A percentile compares a stretch with the other conserved stretches of the same genome.
Evolutionary conservation across 257 asterid species (phyloP).

Genomic region (Plantago ovata): DNA sequence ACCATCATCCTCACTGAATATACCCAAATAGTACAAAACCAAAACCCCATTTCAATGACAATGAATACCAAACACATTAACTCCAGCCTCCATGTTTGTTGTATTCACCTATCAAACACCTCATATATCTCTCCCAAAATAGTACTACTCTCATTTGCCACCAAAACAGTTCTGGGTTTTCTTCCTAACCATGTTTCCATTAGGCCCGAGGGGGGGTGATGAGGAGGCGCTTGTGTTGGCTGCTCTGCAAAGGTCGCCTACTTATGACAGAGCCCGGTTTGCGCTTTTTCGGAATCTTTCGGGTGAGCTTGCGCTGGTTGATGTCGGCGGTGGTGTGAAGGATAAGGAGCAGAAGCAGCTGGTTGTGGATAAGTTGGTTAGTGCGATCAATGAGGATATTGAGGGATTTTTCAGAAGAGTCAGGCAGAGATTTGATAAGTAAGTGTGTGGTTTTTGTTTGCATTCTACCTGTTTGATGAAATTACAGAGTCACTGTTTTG

Average conservation of each 20-base stretch:
- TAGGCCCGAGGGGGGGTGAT: constrained; percentile 31
- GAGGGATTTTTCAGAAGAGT: constrained; percentile 59
- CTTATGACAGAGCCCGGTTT: constrained; percentile 53
- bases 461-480: background rate
- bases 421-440: constrained; percentile 78
- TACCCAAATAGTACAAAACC: background rate
- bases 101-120: constrained; percentile 40
- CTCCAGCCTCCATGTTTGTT: constrained; percentile 51
- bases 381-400: constrained; percentile 46
- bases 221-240: constrained; percentile 63
- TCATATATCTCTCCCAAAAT: constrained; percentile 27
- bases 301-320: constrained; percentile 60
- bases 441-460: constrained; percentile 28
- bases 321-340: constrained; percentile 44
- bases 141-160: constrained; percentile 1
- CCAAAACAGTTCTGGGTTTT: constrained; percentile 23
- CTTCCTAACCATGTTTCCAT: constrained; percentile 33
- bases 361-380: constrained; percentile 53
- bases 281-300: constrained; percentile 41
- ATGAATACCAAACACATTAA: constrained; percentile 1
- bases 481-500: background rate
- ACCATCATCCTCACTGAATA: background rate
- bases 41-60: background rate
- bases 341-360: constrained; percentile 38
- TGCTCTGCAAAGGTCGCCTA: constrained; percentile 68